Evolutionary conservation across 768 basidiomycete genomes (phyloP).

Genomic region (Boletus edulis): DNA sequence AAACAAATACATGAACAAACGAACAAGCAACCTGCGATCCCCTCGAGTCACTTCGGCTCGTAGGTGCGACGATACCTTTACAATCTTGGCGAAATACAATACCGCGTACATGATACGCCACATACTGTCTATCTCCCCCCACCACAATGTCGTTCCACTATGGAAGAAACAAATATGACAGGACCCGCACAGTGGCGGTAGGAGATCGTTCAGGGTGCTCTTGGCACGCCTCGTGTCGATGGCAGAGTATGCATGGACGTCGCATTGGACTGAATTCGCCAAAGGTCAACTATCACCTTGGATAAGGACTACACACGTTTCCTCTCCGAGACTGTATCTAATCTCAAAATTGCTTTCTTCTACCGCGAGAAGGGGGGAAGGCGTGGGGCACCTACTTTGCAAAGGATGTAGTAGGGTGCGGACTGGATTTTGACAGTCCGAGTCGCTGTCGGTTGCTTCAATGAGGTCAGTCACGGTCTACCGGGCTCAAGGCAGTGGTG

Average conservation of each 20-base stretch:
- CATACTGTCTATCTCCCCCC: background rate
- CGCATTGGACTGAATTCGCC: background rate
- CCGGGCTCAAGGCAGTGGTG: no score
- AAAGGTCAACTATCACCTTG: background rate
- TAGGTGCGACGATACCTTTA: background rate
- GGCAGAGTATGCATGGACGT: background rate
- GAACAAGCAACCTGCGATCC: background rate
- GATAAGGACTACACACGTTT: constrained; percentile 28
- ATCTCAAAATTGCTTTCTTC: constrained; percentile 48
- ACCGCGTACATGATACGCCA: background rate
- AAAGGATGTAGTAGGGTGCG: no score
- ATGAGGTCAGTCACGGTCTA: no score
- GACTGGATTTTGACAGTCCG: no score
- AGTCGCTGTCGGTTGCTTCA: no score
- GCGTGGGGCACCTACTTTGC: no score
- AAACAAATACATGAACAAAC: background rate
- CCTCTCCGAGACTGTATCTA: constrained; percentile 54
- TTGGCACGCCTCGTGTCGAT: background rate
- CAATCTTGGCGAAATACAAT: background rate
- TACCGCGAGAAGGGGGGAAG: no score
- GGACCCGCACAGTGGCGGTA: background rate
- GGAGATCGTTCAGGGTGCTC: background rate
- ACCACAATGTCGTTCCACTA: background rate
- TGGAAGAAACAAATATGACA: background rate
- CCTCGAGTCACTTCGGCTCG: background rate